A percentile compares a stretch with the other conserved stretches of the same genome.
Evolutionary conservation across 2,329 filamentous ascomycete genomes (phyloP).

Genomic region (Aureobasidium zeae): DNA sequence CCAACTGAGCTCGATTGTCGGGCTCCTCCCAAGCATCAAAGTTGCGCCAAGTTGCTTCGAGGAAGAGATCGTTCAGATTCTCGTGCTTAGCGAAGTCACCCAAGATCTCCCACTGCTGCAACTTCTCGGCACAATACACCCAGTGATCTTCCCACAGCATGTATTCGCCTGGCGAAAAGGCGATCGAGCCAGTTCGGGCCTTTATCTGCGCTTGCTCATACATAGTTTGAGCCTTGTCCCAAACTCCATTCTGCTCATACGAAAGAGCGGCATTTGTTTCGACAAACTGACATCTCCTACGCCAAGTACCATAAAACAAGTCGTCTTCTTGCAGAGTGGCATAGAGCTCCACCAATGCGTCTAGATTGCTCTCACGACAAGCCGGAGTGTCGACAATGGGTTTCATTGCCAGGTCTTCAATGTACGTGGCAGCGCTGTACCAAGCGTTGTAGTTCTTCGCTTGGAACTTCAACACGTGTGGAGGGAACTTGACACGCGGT

Average conservation of each 20-base stretch:
- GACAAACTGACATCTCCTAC: constrained; percentile 86
- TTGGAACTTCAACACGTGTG: constrained; percentile 91
- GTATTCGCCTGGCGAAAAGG: constrained; percentile 93
- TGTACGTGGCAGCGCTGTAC: constrained; percentile 86
- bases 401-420: constrained; percentile 80
- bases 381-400: constrained; percentile 75
- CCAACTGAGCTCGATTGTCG: constrained; percentile 79
- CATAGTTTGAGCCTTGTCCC: constrained; percentile 96
- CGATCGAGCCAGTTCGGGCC: constrained; percentile 87
- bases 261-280: constrained; percentile 96
- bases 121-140: constrained; percentile 93
- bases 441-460: constrained; percentile 91
- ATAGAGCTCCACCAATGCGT: constrained; percentile 91
- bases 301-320: constrained; percentile 95
- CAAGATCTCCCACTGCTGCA: constrained; percentile 98
- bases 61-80: constrained; percentile 89
- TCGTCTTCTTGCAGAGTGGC: constrained; percentile 87
- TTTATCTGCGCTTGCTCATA: constrained; percentile 97
- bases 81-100: constrained; percentile 98
- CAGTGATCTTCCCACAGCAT: constrained; percentile 99
- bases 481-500: constrained; percentile 84
- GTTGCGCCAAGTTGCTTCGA: constrained; percentile 93
- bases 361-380: constrained; percentile 86
- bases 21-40: constrained; percentile 88
- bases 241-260: constrained; percentile 98